Base-by-base conservation (phyloP, 768 basidiomycete species). In the Lactarius indigo region DNA sequence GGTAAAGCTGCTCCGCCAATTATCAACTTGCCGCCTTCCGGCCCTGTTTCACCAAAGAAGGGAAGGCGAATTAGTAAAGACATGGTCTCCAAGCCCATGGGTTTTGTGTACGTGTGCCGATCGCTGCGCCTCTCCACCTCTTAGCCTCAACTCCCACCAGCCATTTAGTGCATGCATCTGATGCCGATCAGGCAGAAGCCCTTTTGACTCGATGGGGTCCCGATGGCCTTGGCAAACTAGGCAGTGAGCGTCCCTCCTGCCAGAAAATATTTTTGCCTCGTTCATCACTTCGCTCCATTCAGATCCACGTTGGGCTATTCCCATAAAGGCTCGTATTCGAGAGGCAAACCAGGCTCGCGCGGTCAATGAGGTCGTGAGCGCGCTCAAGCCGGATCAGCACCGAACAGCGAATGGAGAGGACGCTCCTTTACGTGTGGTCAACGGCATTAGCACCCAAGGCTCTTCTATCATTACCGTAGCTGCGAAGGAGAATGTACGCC, bases 271-370 rank as follows among this genome's bases (percentile, higher is more conserved):
- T 57, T 57, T 39, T 31, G 18, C 52, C 35, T 64, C 69, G 70
- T 35, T 15, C 50, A 63, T 42, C n/a, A 58, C 62, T 41, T 75
- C 58, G 57, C 68, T 64, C 64, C 68, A 69, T 71, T 72, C 75
- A 94, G 93, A 92, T 82, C 92, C 92, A 70, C 85, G 83, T 68
- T 95, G 94, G 94, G 92, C 92, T 52, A 84, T 81, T 75, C 91
- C 92, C 69, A 94, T 95, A 80, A 95, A 94, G 81, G 83, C 87
- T 73, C 83, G 84, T 59, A 83, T 94, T 66, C 83, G 86, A 65
- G 81, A 85, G 69, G 81, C 77, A 64, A 87, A 86, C 72, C 89
- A 88, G 75, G 88, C 85, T 61, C 84, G 78, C 77, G 91, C 87
- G 26, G 80, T 93, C 72, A 92, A 90, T 73, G 85, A 93, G 76